Evolutionary conservation across 805 yeast species (phyloP).

Genomic region (Debaryomyces maramus): DNA sequence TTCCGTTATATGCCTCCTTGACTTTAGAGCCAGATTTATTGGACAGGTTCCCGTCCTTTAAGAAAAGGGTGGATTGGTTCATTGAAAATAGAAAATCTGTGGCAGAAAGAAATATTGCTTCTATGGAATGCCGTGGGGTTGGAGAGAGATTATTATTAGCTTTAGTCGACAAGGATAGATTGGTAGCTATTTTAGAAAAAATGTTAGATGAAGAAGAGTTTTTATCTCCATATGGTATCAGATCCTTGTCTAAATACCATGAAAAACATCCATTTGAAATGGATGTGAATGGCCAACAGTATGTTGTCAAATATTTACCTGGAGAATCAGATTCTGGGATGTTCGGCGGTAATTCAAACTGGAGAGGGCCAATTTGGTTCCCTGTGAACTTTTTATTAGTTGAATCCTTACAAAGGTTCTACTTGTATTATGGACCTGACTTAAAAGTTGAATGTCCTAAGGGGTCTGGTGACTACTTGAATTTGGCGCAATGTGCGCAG

Average conservation of each 20-base stretch:
- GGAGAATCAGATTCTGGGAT: conserved; percentile 91
- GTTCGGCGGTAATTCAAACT: conserved; percentile 95
- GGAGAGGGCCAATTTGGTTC: conserved; percentile 99
- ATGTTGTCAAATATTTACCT: conserved; percentile 71
- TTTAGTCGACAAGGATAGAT: conserved; percentile 76
- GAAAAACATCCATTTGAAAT: conserved; percentile 80
- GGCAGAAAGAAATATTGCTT: conserved; percentile 81
- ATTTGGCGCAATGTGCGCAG: conserved; percentile 88
- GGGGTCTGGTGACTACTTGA: conserved; percentile 73
- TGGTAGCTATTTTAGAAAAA: conserved; percentile 69
- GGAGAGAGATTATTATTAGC: conserved; percentile 81
- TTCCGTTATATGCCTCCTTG: conserved; percentile 85
- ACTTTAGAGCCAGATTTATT: conserved; percentile 84
- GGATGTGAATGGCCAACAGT: conserved; percentile 76
- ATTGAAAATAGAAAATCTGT: conserved; percentile 65
- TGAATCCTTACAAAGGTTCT: conserved; percentile 84
- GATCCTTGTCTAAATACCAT: conserved; percentile 86
- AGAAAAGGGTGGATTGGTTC: conserved; percentile 82
- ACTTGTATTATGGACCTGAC: conserved; percentile 82
- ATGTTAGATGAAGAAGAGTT: conserved; percentile 88
- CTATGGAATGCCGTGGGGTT: conserved; percentile 76
- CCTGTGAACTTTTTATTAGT: conserved; percentile 84
- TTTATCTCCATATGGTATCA: conserved; percentile 78
- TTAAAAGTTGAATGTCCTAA: conserved; percentile 86
- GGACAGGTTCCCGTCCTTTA: conserved; percentile 76